These are phyloP conservation scores for Nakaseomyces bracarensis DNA, from an alignment of 1,139 yeast genomes.

Conservation along the genomic window DNA sequence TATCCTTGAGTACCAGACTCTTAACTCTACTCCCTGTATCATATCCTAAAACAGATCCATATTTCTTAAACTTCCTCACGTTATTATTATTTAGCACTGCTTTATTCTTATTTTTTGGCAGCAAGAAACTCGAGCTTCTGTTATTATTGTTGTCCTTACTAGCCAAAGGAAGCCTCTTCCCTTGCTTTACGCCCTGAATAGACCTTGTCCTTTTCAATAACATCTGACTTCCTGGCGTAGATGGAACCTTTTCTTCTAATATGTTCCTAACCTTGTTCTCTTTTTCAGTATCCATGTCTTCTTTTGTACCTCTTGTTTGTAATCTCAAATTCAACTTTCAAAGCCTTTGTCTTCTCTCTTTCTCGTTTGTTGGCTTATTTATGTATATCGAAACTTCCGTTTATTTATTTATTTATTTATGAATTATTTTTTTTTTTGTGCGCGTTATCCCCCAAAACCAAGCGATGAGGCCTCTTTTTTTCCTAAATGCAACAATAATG, in stretches of 20 bases:
- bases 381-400: too few species aligned
- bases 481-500: too few species aligned
- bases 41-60: slow-evolving; percentile 28
- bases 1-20: slow-evolving; percentile 29
- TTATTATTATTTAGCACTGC: not conserved
- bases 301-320: not conserved
- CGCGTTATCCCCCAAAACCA: too few species aligned
- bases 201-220: slow-evolving; percentile 22
- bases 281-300: slow-evolving; percentile 6
- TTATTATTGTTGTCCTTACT: slow-evolving; percentile 10
- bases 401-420: too few species aligned
- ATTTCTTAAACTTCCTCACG: slow-evolving; percentile 29
- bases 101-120: slow-evolving; percentile 7
- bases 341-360: not conserved
- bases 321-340: too few species aligned
- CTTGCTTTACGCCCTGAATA: slow-evolving; percentile 2
- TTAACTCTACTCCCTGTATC: slow-evolving; percentile 21
- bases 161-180: slow-evolving; percentile 6
- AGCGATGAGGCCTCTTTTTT: too few species aligned
- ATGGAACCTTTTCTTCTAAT: slow-evolving; percentile 2
- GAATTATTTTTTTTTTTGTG: too few species aligned
- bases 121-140: slow-evolving; percentile 2
- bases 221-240: slow-evolving; percentile 10
- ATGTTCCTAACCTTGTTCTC: slow-evolving; percentile 5
- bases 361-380: too few species aligned